Evolutionary conservation across 768 basidiomycete genomes (phyloP).

Genomic region (Mycena albidolilacea): DNA sequence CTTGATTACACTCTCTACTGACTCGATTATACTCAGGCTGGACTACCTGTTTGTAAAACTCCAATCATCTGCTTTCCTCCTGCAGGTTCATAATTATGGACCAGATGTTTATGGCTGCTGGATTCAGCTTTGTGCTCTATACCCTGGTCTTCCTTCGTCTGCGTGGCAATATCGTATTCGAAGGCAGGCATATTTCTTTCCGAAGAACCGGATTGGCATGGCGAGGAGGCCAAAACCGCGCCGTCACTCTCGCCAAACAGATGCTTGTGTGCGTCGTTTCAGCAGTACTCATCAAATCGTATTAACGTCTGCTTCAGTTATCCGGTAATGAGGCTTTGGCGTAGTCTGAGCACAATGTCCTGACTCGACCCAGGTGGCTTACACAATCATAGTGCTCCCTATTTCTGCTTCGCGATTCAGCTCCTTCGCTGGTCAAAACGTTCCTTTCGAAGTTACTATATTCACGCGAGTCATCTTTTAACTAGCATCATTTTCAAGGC

Average conservation of each 20-base stretch:
- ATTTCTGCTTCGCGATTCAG: constrained; percentile 62
- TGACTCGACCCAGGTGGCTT: constrained; percentile 58
- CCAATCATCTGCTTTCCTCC: background rate
- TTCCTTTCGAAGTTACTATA: constrained; percentile 60
- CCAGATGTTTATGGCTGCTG: constrained; percentile 67
- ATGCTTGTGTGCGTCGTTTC: constrained; percentile 62
- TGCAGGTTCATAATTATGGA: constrained; percentile 10
- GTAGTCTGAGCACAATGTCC: constrained; percentile 1
- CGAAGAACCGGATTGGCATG: constrained; percentile 41
- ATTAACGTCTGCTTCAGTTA: constrained; percentile 43
- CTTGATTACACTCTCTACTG: background rate
- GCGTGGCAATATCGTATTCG: constrained; percentile 61
- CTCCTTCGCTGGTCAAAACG: constrained; percentile 57
- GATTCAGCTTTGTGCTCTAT: constrained; percentile 62
- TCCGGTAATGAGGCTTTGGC: constrained; percentile 45
- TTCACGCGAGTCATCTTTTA: constrained; percentile 53
- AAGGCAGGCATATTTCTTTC: constrained; percentile 51
- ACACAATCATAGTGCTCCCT: constrained; percentile 64
- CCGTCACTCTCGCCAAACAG: constrained; percentile 56
- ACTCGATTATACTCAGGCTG: constrained; percentile 49
- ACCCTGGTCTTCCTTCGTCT: constrained; percentile 63
- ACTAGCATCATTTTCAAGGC: constrained; percentile 29
- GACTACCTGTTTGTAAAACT: constrained; percentile 66
- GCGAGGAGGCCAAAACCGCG: constrained; percentile 46
- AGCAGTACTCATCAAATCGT: constrained; percentile 2